Conservation (phyloP, 345 rosid species). For the Iberis pinnata region DNA sequence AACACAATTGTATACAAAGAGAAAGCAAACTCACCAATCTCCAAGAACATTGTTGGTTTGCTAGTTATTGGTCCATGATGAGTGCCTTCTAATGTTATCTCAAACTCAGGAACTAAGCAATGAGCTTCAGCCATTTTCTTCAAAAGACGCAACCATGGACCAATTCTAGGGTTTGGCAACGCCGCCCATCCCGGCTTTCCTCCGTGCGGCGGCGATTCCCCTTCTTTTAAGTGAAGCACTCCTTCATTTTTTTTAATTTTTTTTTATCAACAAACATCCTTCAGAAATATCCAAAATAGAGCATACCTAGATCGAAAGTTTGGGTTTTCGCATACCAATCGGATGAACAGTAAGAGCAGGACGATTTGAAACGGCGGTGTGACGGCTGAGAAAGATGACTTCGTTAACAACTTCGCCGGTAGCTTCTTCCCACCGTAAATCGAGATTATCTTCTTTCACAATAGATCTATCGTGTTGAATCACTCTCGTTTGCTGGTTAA, state of each 20-base stretch:
- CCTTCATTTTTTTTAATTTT: too few species aligned
- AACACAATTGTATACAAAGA: background rate
- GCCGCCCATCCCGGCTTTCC: slow-evolving; percentile 96
- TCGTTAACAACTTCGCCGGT: slow-evolving; percentile 75
- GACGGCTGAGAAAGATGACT: slow-evolving; percentile 82
- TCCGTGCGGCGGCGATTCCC: slow-evolving; percentile 75
- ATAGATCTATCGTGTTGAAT: slow-evolving; percentile 59
- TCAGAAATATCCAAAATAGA: too few species aligned
- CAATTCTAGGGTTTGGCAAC: slow-evolving; percentile 73
- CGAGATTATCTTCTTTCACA: slow-evolving; percentile 71
- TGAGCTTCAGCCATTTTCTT: slow-evolving; percentile 60
- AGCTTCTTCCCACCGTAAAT: slow-evolving; percentile 73
- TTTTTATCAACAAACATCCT: background rate
- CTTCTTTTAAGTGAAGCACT: slow-evolving; percentile 77
- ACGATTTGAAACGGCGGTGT: slow-evolving; percentile 84
- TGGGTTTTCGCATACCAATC: slow-evolving; percentile 40
- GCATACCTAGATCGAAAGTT: slow-evolving; percentile 13
- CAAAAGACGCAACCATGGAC: slow-evolving; percentile 81
- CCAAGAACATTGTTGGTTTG: slow-evolving; percentile 83
- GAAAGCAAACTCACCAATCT: slow-evolving; percentile 51
- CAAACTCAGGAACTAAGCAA: slow-evolving; percentile 84
- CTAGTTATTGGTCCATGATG: slow-evolving; percentile 87
- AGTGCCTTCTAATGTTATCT: slow-evolving; percentile 91
- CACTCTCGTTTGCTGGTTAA: slow-evolving; percentile 49
- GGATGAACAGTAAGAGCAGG: slow-evolving; percentile 92